Conservation (phyloP, 768 basidiomycete species). For the Russula compacta region DNA sequence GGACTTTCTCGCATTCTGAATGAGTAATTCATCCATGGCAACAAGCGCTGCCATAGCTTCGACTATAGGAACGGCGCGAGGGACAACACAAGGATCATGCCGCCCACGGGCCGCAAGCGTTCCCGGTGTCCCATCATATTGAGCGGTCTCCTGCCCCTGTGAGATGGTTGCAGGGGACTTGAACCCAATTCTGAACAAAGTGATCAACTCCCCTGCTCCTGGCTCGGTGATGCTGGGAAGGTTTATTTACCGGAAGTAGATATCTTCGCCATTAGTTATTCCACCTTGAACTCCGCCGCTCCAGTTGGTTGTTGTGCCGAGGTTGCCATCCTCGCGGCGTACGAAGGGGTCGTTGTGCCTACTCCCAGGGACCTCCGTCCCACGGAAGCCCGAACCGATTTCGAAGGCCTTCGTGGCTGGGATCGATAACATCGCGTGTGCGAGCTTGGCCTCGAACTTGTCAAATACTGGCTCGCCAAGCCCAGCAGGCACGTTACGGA, state of each 20-base stretch:
- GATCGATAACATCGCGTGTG: conserved; percentile 97
- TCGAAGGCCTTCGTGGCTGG: conserved; percentile 98
- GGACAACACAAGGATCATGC: conserved; percentile 97
- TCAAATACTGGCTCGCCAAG: conserved; percentile 98
- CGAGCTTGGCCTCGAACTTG: conserved; percentile 93
- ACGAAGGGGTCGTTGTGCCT: conserved; percentile 90
- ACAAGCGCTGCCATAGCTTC: conserved; percentile 97
- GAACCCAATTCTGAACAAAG: conserved; percentile 68
- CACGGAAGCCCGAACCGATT: conserved; percentile 93
- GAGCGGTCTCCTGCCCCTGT: conserved; percentile 79
- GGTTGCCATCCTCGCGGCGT: conserved; percentile 48
- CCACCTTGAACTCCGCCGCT: conserved; percentile 97
- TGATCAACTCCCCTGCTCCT: not conserved
- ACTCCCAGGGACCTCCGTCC: conserved; percentile 88
- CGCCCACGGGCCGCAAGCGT: conserved; percentile 84
- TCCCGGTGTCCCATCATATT: conserved; percentile 88
- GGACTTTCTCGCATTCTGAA: conserved; percentile 76
- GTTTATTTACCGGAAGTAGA: conserved; percentile 80
- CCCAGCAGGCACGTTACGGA: conserved; percentile 82
- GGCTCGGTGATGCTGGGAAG: too few species aligned
- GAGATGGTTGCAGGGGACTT: conserved; percentile 98
- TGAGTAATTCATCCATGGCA: conserved; percentile 86
- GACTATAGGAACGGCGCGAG: conserved; percentile 94
- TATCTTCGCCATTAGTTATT: conserved; percentile 93
- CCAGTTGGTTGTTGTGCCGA: conserved; percentile 89